Conservation (phyloP, 2,329 filamentous ascomycete genomes). For the Paramyrothecium roridum region DNA sequence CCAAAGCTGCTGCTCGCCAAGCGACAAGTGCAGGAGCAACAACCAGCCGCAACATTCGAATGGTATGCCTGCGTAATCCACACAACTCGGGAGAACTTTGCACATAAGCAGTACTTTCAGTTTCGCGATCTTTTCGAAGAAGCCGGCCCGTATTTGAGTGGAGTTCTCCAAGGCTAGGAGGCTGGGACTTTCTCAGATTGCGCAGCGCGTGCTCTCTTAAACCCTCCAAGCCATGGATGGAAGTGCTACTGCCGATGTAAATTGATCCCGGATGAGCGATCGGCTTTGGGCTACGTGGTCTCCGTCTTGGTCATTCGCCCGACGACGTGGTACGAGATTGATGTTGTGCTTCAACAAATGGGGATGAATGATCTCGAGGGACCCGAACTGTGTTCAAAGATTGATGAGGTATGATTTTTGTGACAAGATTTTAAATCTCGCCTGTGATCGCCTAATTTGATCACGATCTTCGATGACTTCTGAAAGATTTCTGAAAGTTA, state of each 20-base stretch:
- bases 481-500: too few relatives aligned
- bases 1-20: constrained; percentile 55
- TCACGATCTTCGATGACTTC: too few relatives aligned
- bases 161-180: constrained; percentile 22
- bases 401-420: too few relatives aligned
- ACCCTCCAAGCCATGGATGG: constrained; percentile 5
- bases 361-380: constrained; percentile 23
- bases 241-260: constrained; percentile 30
- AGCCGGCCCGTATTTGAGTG: constrained; percentile 46
- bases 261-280: constrained; percentile 13
- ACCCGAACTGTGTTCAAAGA: not conserved
- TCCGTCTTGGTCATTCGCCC: constrained; percentile 20
- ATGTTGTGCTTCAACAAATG: constrained; percentile 15
- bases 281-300: constrained; percentile 19
- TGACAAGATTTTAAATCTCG: too few relatives aligned
- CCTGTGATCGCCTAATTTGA: too few relatives aligned
- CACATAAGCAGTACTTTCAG: constrained; percentile 58
- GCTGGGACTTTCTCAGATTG: constrained; percentile 19
- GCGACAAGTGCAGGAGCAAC: constrained; percentile 8
- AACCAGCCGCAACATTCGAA: constrained; percentile 50
- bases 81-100: constrained; percentile 50
- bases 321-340: constrained; percentile 25
- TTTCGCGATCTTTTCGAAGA: constrained; percentile 61
- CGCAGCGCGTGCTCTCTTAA: constrained; percentile 18
- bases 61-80: constrained; percentile 59